A percentile compares a stretch with the other conserved stretches of the same genome.
Evolutionary conservation across 2,329 filamentous ascomycete genomes (phyloP).

Genomic region (Neonectria coccinea): DNA sequence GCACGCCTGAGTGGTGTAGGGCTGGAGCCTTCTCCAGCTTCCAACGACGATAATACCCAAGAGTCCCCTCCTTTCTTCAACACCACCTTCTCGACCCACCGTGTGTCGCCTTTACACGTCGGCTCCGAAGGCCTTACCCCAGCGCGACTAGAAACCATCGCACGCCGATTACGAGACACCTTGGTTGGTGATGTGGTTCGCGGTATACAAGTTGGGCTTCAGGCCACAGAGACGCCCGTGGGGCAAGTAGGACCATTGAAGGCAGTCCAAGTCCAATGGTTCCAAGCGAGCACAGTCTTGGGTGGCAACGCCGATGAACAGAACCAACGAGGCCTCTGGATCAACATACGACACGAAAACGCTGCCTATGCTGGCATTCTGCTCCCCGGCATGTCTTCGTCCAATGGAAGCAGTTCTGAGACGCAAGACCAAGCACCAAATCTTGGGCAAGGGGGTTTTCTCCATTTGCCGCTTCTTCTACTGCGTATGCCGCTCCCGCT

Average conservation of each 20-base stretch:
- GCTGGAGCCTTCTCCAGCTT: conserved; percentile 24
- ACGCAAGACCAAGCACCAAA: conserved; percentile 39
- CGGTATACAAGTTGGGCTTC: conserved; percentile 66
- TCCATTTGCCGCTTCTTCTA: conserved; percentile 64
- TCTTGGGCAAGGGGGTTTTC: conserved; percentile 51
- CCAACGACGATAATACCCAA: conserved; percentile 39
- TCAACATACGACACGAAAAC: conserved; percentile 66
- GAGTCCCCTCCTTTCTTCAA: conserved; percentile 63
- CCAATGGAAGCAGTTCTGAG: background rate
- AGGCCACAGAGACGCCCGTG: conserved; percentile 54
- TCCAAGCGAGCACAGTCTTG: conserved; percentile 50
- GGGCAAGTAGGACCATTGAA: conserved; percentile 58
- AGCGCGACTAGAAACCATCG: conserved; percentile 56
- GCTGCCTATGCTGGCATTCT: conserved; percentile 63
- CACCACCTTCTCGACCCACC: conserved; percentile 69
- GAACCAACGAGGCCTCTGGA: conserved; percentile 53
- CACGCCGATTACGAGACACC: conserved; percentile 63
- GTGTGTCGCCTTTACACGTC: conserved; percentile 65
- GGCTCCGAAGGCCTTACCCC: conserved; percentile 55
- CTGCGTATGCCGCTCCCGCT: conserved; percentile 67
- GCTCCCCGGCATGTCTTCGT: conserved; percentile 53
- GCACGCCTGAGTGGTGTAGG: conserved; percentile 42
- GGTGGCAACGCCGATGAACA: conserved; percentile 44
- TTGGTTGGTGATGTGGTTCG: conserved; percentile 71
- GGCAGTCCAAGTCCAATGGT: conserved; percentile 62